A percentile compares a stretch with the other conserved stretches of the same genome.
Evolutionary conservation across 306 rosid genomes (phyloP).

Genomic region (Pueraria montana): DNA sequence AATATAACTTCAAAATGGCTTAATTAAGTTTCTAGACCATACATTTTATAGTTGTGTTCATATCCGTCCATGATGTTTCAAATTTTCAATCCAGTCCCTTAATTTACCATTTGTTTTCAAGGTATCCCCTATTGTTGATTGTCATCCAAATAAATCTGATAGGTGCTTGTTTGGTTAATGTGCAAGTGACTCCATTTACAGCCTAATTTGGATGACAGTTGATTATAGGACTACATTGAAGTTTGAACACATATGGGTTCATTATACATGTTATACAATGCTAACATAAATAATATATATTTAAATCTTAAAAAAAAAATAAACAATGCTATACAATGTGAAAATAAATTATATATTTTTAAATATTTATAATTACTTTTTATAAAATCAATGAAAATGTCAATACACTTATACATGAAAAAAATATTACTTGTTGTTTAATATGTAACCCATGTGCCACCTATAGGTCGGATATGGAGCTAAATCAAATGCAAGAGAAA

Average conservation of each 20-base stretch:
- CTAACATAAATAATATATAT: neutral
- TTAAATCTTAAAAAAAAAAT: neutral
- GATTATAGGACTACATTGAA: slow-evolving; percentile 3
- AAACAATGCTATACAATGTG: neutral
- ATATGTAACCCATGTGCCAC: slow-evolving; percentile 1
- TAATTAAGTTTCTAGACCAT: slow-evolving; percentile 20
- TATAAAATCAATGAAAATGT: neutral
- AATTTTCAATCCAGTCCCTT: slow-evolving; percentile 5
- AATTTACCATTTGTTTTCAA: neutral
- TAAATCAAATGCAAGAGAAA: slow-evolving; percentile 43
- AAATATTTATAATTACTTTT: neutral
- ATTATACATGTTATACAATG: neutral
- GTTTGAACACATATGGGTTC: slow-evolving; percentile 1
- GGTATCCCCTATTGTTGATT: neutral
- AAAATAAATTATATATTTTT: neutral
- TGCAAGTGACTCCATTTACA: neutral
- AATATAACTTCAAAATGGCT: slow-evolving; percentile 8
- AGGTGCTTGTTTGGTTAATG: neutral
- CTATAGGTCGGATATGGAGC: slow-evolving; percentile 26
- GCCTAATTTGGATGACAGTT: neutral
- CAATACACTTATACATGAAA: neutral
- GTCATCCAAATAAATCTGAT: neutral
- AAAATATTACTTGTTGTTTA: neutral
- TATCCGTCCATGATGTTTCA: neutral
- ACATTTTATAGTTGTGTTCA: neutral